Percentiles rank a stretch among this genome's conserved stretches.
phyloP scores from a whole-genome alignment of 129 eudicot species.

The Smallanthus sonchifolius region DNA sequence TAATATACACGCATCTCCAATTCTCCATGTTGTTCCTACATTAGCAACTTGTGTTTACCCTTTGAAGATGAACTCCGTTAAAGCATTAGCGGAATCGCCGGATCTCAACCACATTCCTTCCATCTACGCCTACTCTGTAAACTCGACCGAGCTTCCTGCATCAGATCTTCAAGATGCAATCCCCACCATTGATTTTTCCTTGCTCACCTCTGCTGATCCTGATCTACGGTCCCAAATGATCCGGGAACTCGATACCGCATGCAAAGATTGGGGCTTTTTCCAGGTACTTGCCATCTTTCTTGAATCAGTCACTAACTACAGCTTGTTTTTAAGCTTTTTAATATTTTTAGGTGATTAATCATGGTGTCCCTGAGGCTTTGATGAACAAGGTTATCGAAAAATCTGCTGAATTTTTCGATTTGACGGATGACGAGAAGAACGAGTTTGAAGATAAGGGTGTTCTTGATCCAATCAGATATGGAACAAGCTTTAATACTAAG shows the following conservation, averaged over 20 bases:
- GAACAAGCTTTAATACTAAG: constrained; percentile 44
- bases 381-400: constrained; percentile 37
- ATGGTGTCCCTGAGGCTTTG: constrained; percentile 52
- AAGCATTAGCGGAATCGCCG: constrained; percentile 52
- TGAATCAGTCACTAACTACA: not conserved
- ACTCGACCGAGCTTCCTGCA: constrained; percentile 22
- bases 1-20: not conserved
- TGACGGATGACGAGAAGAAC: constrained; percentile 55
- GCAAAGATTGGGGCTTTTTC: constrained; percentile 76
- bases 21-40: too few species aligned
- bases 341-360: constrained; percentile 51
- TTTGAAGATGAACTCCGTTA: constrained; percentile 27
- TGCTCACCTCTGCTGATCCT: constrained; percentile 35
- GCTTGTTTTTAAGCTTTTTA: not conserved
- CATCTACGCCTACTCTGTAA: constrained; percentile 32
- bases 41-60: too few species aligned
- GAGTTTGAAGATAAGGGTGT: constrained; percentile 40
- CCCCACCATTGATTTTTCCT: constrained; percentile 57
- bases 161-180: constrained; percentile 36
- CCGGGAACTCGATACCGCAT: constrained; percentile 45
- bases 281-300: constrained; percentile 20
- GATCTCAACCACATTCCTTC: constrained; percentile 50
- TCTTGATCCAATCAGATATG: constrained; percentile 57
- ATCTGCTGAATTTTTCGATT: constrained; percentile 36
- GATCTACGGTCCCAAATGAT: constrained; percentile 43